Base-by-base conservation (phyloP, 1,284 basidiomycete species). In the Malassezia yamatoensis region DNA sequence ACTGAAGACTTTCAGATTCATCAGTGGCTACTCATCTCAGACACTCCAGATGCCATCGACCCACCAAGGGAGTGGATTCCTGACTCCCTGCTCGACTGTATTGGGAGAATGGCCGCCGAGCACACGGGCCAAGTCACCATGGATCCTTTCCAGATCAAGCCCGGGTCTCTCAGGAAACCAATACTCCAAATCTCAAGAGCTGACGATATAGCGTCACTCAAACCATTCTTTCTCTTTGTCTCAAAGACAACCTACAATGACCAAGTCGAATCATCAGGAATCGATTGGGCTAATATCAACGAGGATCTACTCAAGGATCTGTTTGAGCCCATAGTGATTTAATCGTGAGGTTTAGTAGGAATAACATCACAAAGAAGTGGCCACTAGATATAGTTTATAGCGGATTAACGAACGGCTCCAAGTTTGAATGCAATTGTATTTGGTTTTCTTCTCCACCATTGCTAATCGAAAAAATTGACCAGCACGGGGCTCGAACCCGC, bases 1-100 rank as follows among this genome's bases (percentile, higher is more conserved):
- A 93, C 89, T 0, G 88, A 91, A 67, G 94, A 98, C 72, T 99
- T 98, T 76, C 94, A 98, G 77, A 87, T 96, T 90, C 88, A 98
- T 75, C 90, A 99, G 79, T 99, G 94, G 93, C 87, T 96, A 66
- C 98, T 98, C 71, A 84, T 96, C 52, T 94, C 90, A 0, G 94
- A 99, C 75, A 96, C 93, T 0, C 87, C 91, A 5, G 94, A 98
- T 68, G 90, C 91, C 0, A 82, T 90, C 11, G 90, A 90, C 74
- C 85, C 85, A 8, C 85, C 88, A 0, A 85, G 90, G 61, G 80
- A 84, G 42, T 90, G 86, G 82, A 78, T 79, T 43, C 85, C 91
- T 1, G 85, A 88, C 61, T 86, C 89, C 1, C 83, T 96, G 77
- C 82, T 96, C 74, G 93, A 98, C 73, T 36, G 45, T 15, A 46